Conservation (phyloP, 768 basidiomycete genomes). For the Asterophora lycoperdoides region DNA sequence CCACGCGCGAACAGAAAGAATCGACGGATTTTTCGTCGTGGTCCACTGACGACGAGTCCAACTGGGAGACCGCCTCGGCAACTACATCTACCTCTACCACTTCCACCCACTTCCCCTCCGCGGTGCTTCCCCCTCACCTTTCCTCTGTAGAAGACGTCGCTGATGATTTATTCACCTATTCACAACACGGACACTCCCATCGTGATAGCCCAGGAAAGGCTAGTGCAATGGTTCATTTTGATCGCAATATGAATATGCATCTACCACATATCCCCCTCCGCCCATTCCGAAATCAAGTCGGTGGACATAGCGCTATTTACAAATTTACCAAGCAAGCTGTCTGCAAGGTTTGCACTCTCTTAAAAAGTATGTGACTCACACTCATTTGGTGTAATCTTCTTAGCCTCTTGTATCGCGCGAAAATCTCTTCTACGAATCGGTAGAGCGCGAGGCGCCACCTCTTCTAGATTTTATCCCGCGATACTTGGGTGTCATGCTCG, state of each 20-base stretch:
- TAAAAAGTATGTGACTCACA: conserved; percentile 36
- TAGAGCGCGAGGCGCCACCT: conserved; percentile 90
- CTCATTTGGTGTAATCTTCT: conserved; percentile 17
- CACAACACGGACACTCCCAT: background rate
- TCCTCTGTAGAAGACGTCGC: conserved; percentile 4
- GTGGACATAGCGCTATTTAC: conserved; percentile 95
- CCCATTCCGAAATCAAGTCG: conserved; percentile 97
- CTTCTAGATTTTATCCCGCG: conserved; percentile 94
- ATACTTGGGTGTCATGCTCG: conserved; percentile 97
- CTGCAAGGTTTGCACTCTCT: conserved; percentile 76
- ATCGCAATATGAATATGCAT: conserved; percentile 36
- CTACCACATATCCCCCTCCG: conserved; percentile 88
- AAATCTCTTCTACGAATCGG: conserved; percentile 96
- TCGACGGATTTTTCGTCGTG: conserved; percentile 49
- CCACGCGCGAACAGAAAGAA: conserved; percentile 27
- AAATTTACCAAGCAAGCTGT: conserved; percentile 97
- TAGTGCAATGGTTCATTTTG: conserved; percentile 31
- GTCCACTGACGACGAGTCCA: conserved; percentile 75
- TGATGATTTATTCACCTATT: conserved; percentile 3
- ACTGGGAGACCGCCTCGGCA: conserved; percentile 68
- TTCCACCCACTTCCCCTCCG: conserved; percentile 37
- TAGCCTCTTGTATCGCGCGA: conserved; percentile 96
- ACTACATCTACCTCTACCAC: conserved; percentile 60
- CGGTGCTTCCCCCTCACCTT: conserved; percentile 16
- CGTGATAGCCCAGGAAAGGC: conserved; percentile 2